Evolutionary conservation across 2,329 filamentous ascomycete genomes (phyloP).

Genomic region (Taxawa tesnikishii): DNA sequence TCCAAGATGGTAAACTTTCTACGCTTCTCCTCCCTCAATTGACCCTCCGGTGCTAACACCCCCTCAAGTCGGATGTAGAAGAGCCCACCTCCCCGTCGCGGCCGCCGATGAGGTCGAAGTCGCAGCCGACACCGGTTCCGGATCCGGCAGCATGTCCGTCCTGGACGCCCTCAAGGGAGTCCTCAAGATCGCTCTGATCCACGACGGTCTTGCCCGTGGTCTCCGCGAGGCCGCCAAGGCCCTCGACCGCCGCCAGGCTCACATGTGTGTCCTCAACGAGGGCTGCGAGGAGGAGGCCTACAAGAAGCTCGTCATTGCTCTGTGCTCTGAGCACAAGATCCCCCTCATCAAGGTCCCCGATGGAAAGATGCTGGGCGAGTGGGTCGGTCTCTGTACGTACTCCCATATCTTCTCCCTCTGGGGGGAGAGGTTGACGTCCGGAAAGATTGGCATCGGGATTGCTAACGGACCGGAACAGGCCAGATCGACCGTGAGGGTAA

Average conservation of each 20-base stretch:
- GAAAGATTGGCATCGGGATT: slow-evolving; percentile 3
- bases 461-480: slow-evolving; percentile 41
- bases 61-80: slow-evolving; percentile 95
- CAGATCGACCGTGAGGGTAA: slow-evolving; percentile 99
- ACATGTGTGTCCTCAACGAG: slow-evolving; percentile 99
- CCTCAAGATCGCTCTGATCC: slow-evolving; percentile 96
- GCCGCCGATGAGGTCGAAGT: slow-evolving; percentile 87
- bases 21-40: background rate
- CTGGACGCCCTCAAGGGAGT: slow-evolving; percentile 98
- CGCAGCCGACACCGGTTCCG: slow-evolving; percentile 72
- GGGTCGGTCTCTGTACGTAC: slow-evolving; percentile 95
- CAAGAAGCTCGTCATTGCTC: slow-evolving; percentile 99
- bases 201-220: slow-evolving; percentile 97
- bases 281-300: slow-evolving; percentile 99
- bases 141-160: slow-evolving; percentile 85
- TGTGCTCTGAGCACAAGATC: slow-evolving; percentile 99
- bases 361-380: slow-evolving; percentile 99
- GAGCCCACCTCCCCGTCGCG: slow-evolving; percentile 75
- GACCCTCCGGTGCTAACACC: slow-evolving; percentile 10
- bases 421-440: slow-evolving; percentile 3
- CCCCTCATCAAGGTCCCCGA: slow-evolving; percentile 99
- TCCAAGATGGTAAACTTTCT: slow-evolving; percentile 25
- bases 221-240: slow-evolving; percentile 98
- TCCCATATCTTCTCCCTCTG: slow-evolving; percentile 1
- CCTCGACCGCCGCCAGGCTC: slow-evolving; percentile 93